phyloP scores from a whole-genome alignment of 352 stramenopile species.

The Globisporangium apiculatum region DNA sequence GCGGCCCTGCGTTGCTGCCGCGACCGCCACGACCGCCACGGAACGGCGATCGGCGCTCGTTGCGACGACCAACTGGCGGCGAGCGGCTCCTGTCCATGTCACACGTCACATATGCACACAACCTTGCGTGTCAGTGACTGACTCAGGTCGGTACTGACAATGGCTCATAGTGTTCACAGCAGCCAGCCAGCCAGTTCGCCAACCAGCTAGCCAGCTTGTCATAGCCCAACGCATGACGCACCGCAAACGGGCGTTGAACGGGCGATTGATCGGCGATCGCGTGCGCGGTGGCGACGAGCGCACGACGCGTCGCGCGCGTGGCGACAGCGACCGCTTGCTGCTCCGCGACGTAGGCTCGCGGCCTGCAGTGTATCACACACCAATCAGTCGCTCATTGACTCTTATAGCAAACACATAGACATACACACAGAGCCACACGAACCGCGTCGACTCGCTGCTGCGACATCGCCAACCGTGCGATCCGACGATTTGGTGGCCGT shows the following conservation, averaged over 20 bases:
- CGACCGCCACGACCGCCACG: slow-evolving; percentile 5
- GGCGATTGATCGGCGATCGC: not conserved
- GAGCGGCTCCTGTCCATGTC: not conserved
- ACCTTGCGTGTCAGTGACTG: not conserved
- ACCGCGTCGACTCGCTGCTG: not conserved
- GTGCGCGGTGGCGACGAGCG: slow-evolving; percentile 6
- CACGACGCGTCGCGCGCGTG: slow-evolving; percentile 4
- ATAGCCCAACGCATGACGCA: not conserved
- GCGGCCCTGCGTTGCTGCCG: slow-evolving; percentile 1
- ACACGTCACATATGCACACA: not conserved
- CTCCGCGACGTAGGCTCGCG: slow-evolving; percentile 1
- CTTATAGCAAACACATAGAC: not conserved
- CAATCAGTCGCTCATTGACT: not conserved
- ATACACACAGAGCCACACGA: not conserved
- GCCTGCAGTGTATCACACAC: not conserved
- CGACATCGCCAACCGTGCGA: not conserved
- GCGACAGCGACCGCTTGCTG: slow-evolving; percentile 11
- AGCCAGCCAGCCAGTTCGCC: not conserved
- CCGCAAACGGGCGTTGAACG: slow-evolving; percentile 6
- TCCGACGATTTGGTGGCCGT: not conserved
- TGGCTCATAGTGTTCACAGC: not conserved
- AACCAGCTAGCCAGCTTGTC: too few species aligned
- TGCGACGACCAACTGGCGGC: slow-evolving; percentile 3
- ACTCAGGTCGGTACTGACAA: not conserved
- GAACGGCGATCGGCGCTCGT: slow-evolving; percentile 17